Base-by-base conservation (phyloP, 1,284 basidiomycete species). In the Sporisorium iseilematis-ciliati region DNA sequence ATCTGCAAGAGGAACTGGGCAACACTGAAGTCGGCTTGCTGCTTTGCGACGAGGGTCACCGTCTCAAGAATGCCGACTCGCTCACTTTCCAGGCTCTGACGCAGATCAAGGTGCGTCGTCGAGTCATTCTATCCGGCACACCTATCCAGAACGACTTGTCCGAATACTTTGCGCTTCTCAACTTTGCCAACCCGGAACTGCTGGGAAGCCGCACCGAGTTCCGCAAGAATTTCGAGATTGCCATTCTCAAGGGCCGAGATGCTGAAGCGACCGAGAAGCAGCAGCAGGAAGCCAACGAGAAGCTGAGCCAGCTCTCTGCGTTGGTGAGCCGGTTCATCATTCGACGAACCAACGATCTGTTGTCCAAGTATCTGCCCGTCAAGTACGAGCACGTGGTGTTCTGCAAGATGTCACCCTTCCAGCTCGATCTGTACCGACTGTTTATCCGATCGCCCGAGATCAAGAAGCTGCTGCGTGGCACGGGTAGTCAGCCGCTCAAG, bases 351-450 rank as follows among this genome's bases (percentile, higher is more conserved):
- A 99, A 99, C 83, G 97, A 99, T 83, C 87, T 99, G 21, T 88
- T 99, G 23, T 97, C 95, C 35, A 99, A 99, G 87, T 99, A 99
- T 83, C 86, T 99, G 46, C 96, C 96, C 4, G 94, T 99, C 87
- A 99, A 99, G 86, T 97, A 99, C 87, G 96, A 99, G 86, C 95
- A 98, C 73, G 97, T 99, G 75, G 97, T 99, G 1, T 99, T 99
- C 87, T 98, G 96, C 86, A 89, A 90, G 51, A 90, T 95, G 16
- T 95, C 94, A 1, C 88, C 91, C 3, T 92, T 99, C 81, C 96
- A 99, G 82, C 88, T 95, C 6, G 89, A 92, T 1, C 88, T 99
- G 4, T 99, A 99, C 86, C 91, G 92, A 42, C 89, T 94, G 49
- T 99, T 99, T 84, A 96, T 97, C 75, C 91, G 91, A 4, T 97